Evolutionary conservation across 2,329 filamentous ascomycete species (phyloP).

Genomic region (Dactylonectria macrodidyma): DNA sequence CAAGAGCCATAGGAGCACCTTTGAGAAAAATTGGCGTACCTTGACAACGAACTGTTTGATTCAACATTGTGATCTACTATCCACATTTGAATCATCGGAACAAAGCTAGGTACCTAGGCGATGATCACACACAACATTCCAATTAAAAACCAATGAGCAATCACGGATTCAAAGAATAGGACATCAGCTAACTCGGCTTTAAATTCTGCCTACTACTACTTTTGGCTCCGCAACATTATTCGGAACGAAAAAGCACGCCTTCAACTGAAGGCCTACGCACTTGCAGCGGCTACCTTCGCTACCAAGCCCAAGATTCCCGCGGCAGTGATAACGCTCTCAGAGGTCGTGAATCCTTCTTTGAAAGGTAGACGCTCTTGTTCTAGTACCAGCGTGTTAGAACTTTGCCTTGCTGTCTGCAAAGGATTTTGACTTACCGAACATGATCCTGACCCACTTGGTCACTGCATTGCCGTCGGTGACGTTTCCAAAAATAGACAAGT

Average conservation of each 20-base stretch:
- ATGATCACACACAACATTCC: too few relatives aligned
- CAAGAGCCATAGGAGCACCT: too few relatives aligned
- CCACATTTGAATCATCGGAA: too few relatives aligned
- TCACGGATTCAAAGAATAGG: neutral
- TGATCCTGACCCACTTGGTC: conserved; percentile 41
- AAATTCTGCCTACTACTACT: neutral
- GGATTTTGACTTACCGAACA: conserved; percentile 37
- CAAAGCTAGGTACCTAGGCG: too few relatives aligned
- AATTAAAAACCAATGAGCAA: neutral
- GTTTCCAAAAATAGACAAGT: conserved; percentile 40
- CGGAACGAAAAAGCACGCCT: neutral
- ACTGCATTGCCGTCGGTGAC: conserved; percentile 36
- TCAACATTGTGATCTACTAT: too few relatives aligned
- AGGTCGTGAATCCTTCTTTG: conserved; percentile 38
- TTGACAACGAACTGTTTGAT: too few relatives aligned
- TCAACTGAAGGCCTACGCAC: neutral
- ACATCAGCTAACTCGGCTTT: neutral
- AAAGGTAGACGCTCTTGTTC: conserved; percentile 43
- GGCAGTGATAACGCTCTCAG: conserved; percentile 34
- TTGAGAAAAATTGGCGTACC: too few relatives aligned
- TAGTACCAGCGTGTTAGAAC: conserved; percentile 15
- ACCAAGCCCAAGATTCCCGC: conserved; percentile 38
- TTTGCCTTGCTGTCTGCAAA: rapidly evolving
- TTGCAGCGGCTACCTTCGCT: conserved; percentile 31
- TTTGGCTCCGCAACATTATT: neutral